Base-by-base conservation (phyloP, 352 stramenopile genomes). In the Pythium volutum region DNA sequence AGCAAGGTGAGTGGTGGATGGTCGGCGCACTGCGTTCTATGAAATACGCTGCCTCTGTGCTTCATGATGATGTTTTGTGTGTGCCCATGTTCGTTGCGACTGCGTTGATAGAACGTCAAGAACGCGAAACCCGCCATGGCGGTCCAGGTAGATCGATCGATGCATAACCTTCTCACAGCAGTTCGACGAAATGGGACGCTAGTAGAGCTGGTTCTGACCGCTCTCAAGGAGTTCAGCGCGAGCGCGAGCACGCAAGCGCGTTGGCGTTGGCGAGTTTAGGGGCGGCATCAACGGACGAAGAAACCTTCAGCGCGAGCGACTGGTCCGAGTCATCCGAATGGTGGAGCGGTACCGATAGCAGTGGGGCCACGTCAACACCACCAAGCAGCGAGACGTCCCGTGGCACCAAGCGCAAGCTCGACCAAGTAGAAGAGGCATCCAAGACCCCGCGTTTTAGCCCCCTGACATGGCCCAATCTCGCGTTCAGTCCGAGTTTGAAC, bases 401-500 rank as follows among this genome's bases (percentile, higher is more conserved):
- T 15, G 45, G 45, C 0, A 38, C 26, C 16, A 66, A 66, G 59
- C 50, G 59, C 59, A 66, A 66, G 33, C 20, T 50, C 20, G 50
- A 60, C 1, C 10, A 65, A 2, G 14, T 36, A 11, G 48, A 53
- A 12, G 29, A 16, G n/a, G 20, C n/a, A 34, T 18, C 26, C 38
- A 36, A 33, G 20, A 11, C 5, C 11, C 15, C 11, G 12, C 3
- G 22, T 29, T 23, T 0, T 2, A 11, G 29, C 22, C 43, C 49
- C 0, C 20, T 66, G 1, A 67, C 54, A 26, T 72, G 65, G 65
- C 65, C 65, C 6, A 62, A 39, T 23, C 47, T 72, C 23, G 55
- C 14, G 22, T 67, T 72, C 34, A 72, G 59, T 29, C 41, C 33
- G 15, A 60, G 43, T 47, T 38, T 89, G 12, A 77, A 77, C 16